Evolutionary conservation across 495 filamentous ascomycete genomes (phyloP).

Genomic region (Entonaema liquescens): DNA sequence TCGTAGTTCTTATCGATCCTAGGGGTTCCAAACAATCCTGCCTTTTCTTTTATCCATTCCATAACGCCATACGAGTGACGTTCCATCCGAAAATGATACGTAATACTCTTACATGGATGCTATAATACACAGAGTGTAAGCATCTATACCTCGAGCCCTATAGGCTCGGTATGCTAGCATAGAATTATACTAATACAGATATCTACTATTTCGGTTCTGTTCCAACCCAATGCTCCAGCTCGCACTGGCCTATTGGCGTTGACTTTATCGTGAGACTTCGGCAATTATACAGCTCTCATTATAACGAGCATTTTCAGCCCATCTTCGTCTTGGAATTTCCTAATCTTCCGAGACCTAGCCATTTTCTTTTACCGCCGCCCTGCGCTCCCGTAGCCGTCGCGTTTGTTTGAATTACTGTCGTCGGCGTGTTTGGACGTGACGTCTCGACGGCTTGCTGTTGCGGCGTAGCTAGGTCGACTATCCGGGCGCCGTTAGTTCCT

Average conservation of each 20-base stretch:
- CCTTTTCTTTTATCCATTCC: neutral
- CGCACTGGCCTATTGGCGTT: neutral
- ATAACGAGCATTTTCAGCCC: constrained; percentile 26
- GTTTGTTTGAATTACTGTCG: constrained; percentile 20
- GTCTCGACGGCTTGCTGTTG: constrained; percentile 11
- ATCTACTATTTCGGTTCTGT: neutral
- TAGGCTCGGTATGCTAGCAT: neutral
- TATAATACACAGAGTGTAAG: neutral
- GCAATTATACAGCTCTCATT: neutral
- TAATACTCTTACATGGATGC: constrained; percentile 1
- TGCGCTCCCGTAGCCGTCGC: constrained; percentile 20
- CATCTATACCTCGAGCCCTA: neutral
- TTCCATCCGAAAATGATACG: neutral
- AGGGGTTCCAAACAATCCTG: neutral
- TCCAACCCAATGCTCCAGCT: neutral
- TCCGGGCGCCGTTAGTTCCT: constrained; percentile 33
- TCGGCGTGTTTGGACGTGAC: constrained; percentile 11
- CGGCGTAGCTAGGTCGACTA: constrained; percentile 14
- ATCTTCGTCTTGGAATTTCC: constrained; percentile 47
- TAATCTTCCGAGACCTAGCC: constrained; percentile 50
- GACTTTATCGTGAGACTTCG: neutral
- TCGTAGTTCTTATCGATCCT: neutral
- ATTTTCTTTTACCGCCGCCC: constrained; percentile 46
- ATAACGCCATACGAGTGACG: neutral
- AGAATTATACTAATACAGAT: too few relatives aligned